These are phyloP conservation scores for Pythium coloratum DNA, from an alignment of 352 stramenopile genomes.

Conservation along the genomic window DNA sequence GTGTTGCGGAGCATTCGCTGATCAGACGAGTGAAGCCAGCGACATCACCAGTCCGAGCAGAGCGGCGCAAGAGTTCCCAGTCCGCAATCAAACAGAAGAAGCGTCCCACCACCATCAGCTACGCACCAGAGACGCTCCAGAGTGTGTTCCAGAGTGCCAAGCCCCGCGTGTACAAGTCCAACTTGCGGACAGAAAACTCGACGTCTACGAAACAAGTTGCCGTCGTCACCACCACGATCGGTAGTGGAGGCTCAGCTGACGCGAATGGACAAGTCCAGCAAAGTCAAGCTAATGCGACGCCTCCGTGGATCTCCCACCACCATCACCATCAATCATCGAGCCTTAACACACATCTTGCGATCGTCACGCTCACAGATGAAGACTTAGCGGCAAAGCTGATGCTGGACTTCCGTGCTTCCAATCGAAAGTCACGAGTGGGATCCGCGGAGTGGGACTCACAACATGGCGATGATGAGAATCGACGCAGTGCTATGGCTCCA, in stretches of 20 bases:
- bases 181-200: slow-evolving; percentile 8
- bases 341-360: not conserved
- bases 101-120: slow-evolving; percentile 12
- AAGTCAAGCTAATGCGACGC: not conserved
- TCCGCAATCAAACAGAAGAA: not conserved
- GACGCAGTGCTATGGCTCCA: slow-evolving; percentile 11
- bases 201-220: slow-evolving; percentile 9
- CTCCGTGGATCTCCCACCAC: not conserved
- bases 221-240: slow-evolving; percentile 35
- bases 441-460: not conserved
- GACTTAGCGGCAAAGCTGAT: slow-evolving; percentile 4
- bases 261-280: not conserved
- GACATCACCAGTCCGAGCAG: not conserved
- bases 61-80: not conserved
- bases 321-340: slow-evolving; percentile 1
- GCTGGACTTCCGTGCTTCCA: slow-evolving; percentile 24
- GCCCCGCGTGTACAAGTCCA: slow-evolving; percentile 43
- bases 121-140: slow-evolving; percentile 41
- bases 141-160: slow-evolving; percentile 61
- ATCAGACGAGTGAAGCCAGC: not conserved
- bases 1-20: not conserved
- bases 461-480: not conserved
- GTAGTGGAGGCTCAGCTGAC: not conserved
- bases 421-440: not conserved
- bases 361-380: slow-evolving; percentile 16